Conservation (phyloP, 2,329 filamentous ascomycete genomes). For the Claviceps sp. region DNA sequence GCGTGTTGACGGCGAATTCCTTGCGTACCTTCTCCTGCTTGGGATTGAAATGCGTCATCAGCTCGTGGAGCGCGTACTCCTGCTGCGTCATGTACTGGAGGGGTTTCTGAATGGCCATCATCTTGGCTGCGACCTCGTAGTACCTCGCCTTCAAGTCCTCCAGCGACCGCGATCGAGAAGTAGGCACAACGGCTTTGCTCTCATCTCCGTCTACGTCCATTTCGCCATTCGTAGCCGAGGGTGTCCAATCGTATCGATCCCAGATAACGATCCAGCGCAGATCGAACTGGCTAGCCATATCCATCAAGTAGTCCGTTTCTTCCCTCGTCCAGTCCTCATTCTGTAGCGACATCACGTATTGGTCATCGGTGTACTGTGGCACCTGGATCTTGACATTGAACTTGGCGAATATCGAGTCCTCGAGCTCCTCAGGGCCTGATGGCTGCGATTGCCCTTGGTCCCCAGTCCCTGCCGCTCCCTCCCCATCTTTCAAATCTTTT, state of each 20-base stretch:
- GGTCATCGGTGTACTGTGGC: constrained; percentile 72
- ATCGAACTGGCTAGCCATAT: constrained; percentile 63
- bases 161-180: constrained; percentile 50
- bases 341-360: constrained; percentile 65
- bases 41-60: constrained; percentile 76
- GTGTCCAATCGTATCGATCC: constrained; percentile 75
- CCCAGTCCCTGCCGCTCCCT: constrained; percentile 7
- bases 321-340: constrained; percentile 75
- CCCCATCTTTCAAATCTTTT: constrained; percentile 31
- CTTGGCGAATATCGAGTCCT: constrained; percentile 62
- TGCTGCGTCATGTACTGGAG: constrained; percentile 75
- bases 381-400: constrained; percentile 73
- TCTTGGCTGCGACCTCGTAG: constrained; percentile 71
- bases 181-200: constrained; percentile 40
- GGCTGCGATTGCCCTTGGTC: neutral
- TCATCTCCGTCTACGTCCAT: constrained; percentile 31
- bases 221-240: constrained; percentile 30
- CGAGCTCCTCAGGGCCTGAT: constrained; percentile 16
- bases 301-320: constrained; percentile 85
- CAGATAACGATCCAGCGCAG: constrained; percentile 83
- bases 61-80: constrained; percentile 73
- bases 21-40: constrained; percentile 69
- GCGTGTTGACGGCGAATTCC: constrained; percentile 65
- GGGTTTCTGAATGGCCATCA: constrained; percentile 69
- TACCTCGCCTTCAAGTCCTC: constrained; percentile 88